Evolutionary conservation across 78 protist genomes (phyloP), one percentile per base, ranked within the genome.

Genomic region (Guillardia theta): DNA sequence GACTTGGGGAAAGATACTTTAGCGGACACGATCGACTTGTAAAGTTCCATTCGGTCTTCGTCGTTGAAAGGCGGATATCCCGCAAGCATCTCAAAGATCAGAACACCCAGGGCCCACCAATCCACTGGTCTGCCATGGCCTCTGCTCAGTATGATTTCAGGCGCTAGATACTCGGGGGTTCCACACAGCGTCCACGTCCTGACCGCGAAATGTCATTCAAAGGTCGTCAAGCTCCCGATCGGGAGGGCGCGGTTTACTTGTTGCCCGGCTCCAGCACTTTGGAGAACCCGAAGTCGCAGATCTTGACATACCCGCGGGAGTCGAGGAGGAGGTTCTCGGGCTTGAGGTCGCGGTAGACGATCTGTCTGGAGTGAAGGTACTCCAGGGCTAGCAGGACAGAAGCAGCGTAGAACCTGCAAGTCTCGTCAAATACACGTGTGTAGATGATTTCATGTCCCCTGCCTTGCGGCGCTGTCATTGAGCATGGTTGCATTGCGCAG

Each of bases 61-160:
- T 43, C 6, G 88, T 80, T 43, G 21, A 80, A 80, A 10, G 88
- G 88, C 6, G 88, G 88, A 19, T 80, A 80, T 6, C 93, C 93
- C 53, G 93, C 8, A 6, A 88, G 62, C 93, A 88, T 88, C 64
- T 88, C 93, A 41, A 33, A 88, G 76, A 88, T 48, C 41, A 88
- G 93, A 41, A 88, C 43, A 2, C 93, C 93, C 0, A 88, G 93
- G 70, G 99, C 97, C 99, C 99, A 99, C 99, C 99, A 99, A 95
- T 98, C 99, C 0, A 98, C 99, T 0, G 98, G 98, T 78, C 98
- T 98, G 46, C 98, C 97, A 96, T 98, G 98, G 64, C 98, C 98
- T 87, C 88, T 97, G 93, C 78, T 45, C 88, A 94, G 97, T 46
- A 98, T 97, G 54, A 98, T 96, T 93, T 98, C 99, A 0, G 98